phyloP scores from a whole-genome alignment of 768 basidiomycete species.

The Boletus coccyginus region DNA sequence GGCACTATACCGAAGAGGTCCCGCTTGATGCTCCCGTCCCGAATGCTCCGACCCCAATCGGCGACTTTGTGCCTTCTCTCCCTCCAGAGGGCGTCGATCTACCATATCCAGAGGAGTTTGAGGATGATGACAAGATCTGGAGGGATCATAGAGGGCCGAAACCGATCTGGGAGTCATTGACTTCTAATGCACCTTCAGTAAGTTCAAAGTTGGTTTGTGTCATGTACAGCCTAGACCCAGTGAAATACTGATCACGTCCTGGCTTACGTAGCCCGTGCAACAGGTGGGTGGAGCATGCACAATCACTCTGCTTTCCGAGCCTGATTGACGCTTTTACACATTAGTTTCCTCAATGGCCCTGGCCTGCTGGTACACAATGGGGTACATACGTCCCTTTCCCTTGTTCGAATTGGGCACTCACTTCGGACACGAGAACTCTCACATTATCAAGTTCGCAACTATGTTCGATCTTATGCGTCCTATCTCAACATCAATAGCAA shows the following conservation, averaged over 20 bases:
- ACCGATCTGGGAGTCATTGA: background rate
- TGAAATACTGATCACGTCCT: too few species aligned
- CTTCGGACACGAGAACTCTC: slow-evolving; percentile 24
- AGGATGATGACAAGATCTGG: background rate
- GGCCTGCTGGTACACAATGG: slow-evolving; percentile 13
- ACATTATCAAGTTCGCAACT: slow-evolving; percentile 33
- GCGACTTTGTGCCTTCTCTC: background rate
- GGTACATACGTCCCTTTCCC: background rate
- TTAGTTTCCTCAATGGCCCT: slow-evolving; percentile 12
- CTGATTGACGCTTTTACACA: background rate
- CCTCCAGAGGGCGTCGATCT: background rate
- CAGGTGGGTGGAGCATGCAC: background rate
- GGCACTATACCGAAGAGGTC: background rate
- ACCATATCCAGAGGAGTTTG: background rate
- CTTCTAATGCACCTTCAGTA: background rate
- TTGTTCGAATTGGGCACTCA: background rate
- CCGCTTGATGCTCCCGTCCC: background rate
- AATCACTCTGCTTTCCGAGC: background rate
- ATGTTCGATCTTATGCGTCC: slow-evolving; percentile 18
- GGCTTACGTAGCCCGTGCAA: background rate
- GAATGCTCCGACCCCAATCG: background rate
- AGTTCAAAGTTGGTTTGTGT: background rate
- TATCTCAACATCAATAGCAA: slow-evolving; percentile 17
- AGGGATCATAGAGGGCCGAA: background rate
- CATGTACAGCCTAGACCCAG: too few species aligned